Evolutionary conservation across 1,284 basidiomycete genomes (phyloP).

Genomic region (Exobasidium cylindrosporum): DNA sequence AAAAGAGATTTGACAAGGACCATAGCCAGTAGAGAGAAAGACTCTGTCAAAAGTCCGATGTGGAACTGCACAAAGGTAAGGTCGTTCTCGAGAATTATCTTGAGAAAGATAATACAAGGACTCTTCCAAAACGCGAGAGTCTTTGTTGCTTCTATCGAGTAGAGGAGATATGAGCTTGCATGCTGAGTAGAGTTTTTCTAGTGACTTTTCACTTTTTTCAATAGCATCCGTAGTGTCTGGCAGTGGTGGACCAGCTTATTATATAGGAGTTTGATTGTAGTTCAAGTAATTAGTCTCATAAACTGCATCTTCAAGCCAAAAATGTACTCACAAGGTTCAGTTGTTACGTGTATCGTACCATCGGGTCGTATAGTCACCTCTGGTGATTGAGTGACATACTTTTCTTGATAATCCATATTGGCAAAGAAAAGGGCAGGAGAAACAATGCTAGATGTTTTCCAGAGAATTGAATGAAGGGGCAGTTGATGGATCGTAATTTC

Average conservation of each 20-base stretch:
- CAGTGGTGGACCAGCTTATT: slow-evolving; percentile 47
- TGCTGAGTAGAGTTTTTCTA: slow-evolving; percentile 58
- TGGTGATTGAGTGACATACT: slow-evolving; percentile 23
- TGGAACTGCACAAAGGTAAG: slow-evolving; percentile 59
- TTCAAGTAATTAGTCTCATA: slow-evolving; percentile 38
- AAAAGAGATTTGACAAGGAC: slow-evolving; percentile 59
- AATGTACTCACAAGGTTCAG: slow-evolving; percentile 22
- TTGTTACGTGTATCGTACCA: slow-evolving; percentile 55
- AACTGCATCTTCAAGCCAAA: slow-evolving; percentile 42
- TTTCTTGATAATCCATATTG: slow-evolving; percentile 55
- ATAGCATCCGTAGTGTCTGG: slow-evolving; percentile 38
- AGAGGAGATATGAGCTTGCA: slow-evolving; percentile 53
- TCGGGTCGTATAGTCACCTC: slow-evolving; percentile 53
- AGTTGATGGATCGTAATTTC: background rate
- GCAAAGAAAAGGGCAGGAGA: slow-evolving; percentile 60
- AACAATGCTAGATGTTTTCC: slow-evolving; percentile 34
- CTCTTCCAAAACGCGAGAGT: slow-evolving; percentile 53
- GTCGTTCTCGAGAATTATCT: slow-evolving; percentile 59
- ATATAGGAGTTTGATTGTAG: too few relatives aligned
- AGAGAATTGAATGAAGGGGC: slow-evolving; percentile 57
- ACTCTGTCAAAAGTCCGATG: slow-evolving; percentile 31
- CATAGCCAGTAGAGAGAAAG: slow-evolving; percentile 53
- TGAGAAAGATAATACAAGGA: slow-evolving; percentile 63
- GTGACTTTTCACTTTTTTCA: slow-evolving; percentile 57
- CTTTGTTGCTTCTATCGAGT: slow-evolving; percentile 45